Evolutionary conservation across 1,139 yeast species (phyloP), one percentile per base, ranked within the genome.

Genomic region (Casaregolazyma suthepensis): DNA sequence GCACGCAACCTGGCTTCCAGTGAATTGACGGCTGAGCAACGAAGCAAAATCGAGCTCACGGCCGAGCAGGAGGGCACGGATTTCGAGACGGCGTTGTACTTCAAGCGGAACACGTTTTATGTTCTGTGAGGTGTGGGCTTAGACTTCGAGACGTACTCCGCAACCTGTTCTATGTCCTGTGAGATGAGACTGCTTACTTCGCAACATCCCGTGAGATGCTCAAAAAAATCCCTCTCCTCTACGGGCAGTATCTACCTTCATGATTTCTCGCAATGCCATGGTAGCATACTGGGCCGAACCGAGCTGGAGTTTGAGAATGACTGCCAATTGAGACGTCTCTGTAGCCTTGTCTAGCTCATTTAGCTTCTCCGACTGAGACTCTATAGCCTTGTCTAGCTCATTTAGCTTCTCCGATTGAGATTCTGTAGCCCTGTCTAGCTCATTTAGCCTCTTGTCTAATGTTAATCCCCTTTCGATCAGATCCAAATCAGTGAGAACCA

Each of bases 261-360:
- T 86, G 53, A 86, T 81, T 67, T 93, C 99, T 64, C 99, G 79
- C 53, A 94, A 73, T 0, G 97, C 96, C 99, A 94, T 94, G 0
- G 99, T 94, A 1, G 99, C 99, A 69, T 94, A 94, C 5, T 95
- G 85, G 48, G 97, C 86, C 6, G 87, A 83, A 1, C 90, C 94
- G 55, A 94, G 75, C 66, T 84, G 87, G 77, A 94, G 77, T 61
- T 79, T 83, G 57, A 94, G 70, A 10, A 91, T 77, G 10, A 91
- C 83, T 0, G 96, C 97, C 1, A 77, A 74, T 57, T 80, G 83
- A 3, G 71, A 70, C 26, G 83, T 86, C 12, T 64, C 70, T 5
- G 64, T 63, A 12, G 76, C 63, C 12, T 54, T n/a, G 7, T 3
- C 26, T 40, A 26, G 20, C n/a, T 22, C 26, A 7, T 26, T 19